phyloP scores from a whole-genome alignment of 148 eudicot genomes.

The Persicaria tinctoria region DNA sequence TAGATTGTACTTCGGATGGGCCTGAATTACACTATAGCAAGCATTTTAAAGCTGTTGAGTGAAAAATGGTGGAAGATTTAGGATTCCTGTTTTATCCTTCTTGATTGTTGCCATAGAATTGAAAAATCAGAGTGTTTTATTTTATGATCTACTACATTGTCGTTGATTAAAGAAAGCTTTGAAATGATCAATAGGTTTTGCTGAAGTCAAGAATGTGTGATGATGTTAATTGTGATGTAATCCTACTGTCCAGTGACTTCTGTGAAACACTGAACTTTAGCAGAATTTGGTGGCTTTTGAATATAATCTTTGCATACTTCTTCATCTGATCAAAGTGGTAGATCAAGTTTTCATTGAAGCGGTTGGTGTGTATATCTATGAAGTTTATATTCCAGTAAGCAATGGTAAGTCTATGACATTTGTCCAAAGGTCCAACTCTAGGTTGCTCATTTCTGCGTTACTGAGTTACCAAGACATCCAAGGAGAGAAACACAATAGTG shows the following conservation, averaged over 20 bases:
- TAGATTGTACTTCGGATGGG: neutral
- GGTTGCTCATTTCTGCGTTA: neutral
- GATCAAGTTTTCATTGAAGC: neutral
- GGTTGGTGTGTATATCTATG: neutral
- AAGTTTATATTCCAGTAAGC: neutral
- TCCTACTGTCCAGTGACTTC: neutral
- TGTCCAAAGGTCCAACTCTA: neutral
- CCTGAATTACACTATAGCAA: neutral
- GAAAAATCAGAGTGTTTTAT: neutral
- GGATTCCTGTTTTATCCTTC: neutral
- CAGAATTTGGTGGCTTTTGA: neutral
- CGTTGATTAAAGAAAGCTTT: neutral
- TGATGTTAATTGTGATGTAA: neutral
- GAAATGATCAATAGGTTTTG: neutral
- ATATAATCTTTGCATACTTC: neutral
- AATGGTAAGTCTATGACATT: neutral
- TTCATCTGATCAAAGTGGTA: neutral
- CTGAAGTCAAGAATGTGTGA: neutral
- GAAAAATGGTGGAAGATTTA: slow-evolving; percentile 1
- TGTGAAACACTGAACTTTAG: neutral
- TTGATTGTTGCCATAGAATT: too few relatives aligned
- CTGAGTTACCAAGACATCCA: neutral
- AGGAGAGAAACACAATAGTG: neutral
- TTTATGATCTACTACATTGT: neutral
- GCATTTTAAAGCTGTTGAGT: neutral